These are phyloP conservation scores for Acanthamoeba castellanii DNA, from an alignment of 208 protist genomes.

Conservation along the genomic window DNA sequence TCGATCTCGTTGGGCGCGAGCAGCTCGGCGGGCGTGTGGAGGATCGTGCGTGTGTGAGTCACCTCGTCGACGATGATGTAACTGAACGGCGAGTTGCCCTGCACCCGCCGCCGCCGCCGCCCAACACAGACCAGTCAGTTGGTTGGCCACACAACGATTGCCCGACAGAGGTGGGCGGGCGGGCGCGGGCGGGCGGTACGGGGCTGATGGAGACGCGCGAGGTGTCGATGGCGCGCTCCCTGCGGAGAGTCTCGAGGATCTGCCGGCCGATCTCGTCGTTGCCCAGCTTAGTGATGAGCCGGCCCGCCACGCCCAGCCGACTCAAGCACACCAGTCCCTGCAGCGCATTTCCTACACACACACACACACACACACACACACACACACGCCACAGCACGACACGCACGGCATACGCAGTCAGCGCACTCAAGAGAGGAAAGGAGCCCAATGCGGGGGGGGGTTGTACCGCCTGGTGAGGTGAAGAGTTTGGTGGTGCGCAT, in stretches of 20 bases:
- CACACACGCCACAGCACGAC: neutral
- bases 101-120: neutral
- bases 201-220: conserved; percentile 16
- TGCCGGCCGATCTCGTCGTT: conserved; percentile 35
- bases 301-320: conserved; percentile 14
- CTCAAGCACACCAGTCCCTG: conserved; percentile 44
- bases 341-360: neutral
- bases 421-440: neutral
- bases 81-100: conserved; percentile 61
- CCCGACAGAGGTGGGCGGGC: neutral
- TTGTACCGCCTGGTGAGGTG: conserved; percentile 12
- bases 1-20: conserved; percentile 11
- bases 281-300: conserved; percentile 50
- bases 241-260: conserved; percentile 37
- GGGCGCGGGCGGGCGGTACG: neutral
- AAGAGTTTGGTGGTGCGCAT: conserved; percentile 61
- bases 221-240: conserved; percentile 23
- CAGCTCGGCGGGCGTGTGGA: conserved; percentile 4
- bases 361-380: neutral
- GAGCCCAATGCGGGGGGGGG: neutral
- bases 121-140: no score
- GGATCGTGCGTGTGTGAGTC: conserved; percentile 38
- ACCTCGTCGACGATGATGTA: conserved; percentile 53
- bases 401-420: neutral
- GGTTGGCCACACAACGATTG: neutral